Conservation (phyloP, 345 rosid genomes). For the Cochlearia excelsa region DNA sequence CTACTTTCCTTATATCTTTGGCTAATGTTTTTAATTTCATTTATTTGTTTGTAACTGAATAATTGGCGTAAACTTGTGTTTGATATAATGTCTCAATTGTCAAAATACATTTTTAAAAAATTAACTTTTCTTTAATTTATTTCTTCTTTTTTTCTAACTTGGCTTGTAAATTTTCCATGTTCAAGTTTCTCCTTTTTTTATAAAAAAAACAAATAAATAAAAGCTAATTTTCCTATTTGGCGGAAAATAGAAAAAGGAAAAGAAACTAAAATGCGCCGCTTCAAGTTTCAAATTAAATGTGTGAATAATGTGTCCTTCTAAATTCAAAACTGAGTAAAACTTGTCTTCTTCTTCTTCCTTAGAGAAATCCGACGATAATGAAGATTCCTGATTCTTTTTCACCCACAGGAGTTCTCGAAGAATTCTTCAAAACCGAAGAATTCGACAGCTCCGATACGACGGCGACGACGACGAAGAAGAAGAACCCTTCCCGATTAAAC, state of each 20-base stretch:
- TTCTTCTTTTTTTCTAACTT: slow-evolving; percentile 10
- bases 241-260: background rate
- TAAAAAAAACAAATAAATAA: background rate
- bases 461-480: slow-evolving; percentile 13
- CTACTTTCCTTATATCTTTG: no score
- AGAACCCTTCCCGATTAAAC: slow-evolving; percentile 41
- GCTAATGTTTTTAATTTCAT: no score
- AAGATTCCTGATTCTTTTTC: slow-evolving; percentile 49
- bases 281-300: slow-evolving; percentile 22
- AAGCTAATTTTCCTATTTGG: background rate
- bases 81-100: background rate
- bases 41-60: no score
- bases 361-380: slow-evolving; percentile 29
- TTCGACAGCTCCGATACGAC: slow-evolving; percentile 41
- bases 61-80: no score
- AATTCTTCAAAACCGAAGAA: slow-evolving; percentile 69
- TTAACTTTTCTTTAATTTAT: background rate
- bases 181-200: slow-evolving; percentile 3
- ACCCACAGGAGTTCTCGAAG: slow-evolving; percentile 78
- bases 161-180: slow-evolving; percentile 32
- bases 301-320: background rate
- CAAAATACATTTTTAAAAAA: background rate
- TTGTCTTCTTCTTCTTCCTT: slow-evolving; percentile 20
- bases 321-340: slow-evolving; percentile 6
- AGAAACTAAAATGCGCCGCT: slow-evolving; percentile 19